phyloP scores from a whole-genome alignment of 176 grass and related monocot genomes.

The Musa troglodytarum region DNA sequence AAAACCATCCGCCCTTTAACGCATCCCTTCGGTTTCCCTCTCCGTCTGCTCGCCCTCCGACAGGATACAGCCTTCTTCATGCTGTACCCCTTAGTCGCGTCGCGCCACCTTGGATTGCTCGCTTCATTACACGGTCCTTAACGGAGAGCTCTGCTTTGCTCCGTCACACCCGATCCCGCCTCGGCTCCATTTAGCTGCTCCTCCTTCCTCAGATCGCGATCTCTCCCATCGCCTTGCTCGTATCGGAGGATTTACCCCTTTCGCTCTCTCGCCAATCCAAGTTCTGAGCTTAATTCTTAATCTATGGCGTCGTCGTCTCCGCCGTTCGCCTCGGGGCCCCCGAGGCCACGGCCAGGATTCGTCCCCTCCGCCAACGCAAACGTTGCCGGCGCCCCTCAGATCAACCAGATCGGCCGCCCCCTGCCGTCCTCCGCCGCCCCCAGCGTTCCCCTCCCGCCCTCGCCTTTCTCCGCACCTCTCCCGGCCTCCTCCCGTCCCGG shows the following conservation, averaged over 20 bases:
- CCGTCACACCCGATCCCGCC: neutral
- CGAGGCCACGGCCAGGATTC: slow-evolving; percentile 25
- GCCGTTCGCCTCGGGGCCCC: slow-evolving; percentile 12
- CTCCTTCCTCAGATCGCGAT: slow-evolving; percentile 29
- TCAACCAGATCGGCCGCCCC: slow-evolving; percentile 54
- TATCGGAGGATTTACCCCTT: neutral
- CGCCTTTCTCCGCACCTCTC: slow-evolving; percentile 13
- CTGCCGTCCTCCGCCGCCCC: slow-evolving; percentile 5
- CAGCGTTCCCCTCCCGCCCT: neutral
- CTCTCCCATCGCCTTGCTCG: slow-evolving; percentile 18
- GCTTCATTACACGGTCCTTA: too few species aligned
- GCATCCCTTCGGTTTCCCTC: too few species aligned
- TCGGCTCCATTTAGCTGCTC: neutral
- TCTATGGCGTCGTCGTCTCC: slow-evolving; percentile 25
- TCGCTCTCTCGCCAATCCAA: neutral
- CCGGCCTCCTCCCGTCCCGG: slow-evolving; percentile 6
- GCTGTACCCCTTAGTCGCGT: too few species aligned
- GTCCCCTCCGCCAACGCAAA: slow-evolving; percentile 3
- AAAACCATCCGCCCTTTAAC: too few species aligned
- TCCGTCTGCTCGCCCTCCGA: too few species aligned
- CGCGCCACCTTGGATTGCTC: too few species aligned
- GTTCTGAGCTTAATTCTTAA: neutral
- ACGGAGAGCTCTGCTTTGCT: neutral
- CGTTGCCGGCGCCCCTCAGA: slow-evolving; percentile 32
- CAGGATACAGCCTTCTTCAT: too few species aligned